phyloP scores from a whole-genome alignment of 164 flowering plant species.

The Santalum album region DNA sequence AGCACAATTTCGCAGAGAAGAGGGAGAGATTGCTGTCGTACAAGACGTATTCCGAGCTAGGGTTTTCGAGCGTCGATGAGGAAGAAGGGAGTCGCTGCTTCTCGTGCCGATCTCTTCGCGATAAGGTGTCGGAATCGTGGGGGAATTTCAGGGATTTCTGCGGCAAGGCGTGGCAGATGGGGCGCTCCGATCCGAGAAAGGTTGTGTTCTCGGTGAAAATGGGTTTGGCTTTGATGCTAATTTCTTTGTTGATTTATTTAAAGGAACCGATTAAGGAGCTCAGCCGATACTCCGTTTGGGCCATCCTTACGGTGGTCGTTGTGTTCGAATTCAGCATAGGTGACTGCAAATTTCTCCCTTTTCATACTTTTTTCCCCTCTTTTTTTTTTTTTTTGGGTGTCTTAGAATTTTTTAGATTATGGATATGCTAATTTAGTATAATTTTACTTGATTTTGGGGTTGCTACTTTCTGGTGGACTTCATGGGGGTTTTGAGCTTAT shows the following conservation, averaged over 20 bases:
- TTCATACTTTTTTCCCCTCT: neutral
- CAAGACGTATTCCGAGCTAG: constrained; percentile 5
- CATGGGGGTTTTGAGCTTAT: too few relatives aligned
- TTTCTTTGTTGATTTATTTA: neutral
- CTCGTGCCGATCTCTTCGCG: neutral
- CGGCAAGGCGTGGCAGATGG: constrained; percentile 1
- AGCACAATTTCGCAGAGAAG: constrained; percentile 18
- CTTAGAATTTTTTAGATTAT: too few relatives aligned
- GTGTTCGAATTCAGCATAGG: constrained; percentile 37
- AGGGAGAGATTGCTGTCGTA: constrained; percentile 20
- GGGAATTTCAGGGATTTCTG: neutral
- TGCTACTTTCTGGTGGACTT: too few relatives aligned
- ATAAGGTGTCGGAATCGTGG: neutral
- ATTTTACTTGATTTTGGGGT: too few relatives aligned
- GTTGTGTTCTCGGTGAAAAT: neutral
- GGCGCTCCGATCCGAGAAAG: constrained; percentile 1
- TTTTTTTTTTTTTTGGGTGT: neutral
- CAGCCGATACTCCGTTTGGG: constrained; percentile 22
- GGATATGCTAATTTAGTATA: too few relatives aligned
- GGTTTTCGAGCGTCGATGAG: neutral
- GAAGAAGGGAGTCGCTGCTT: neutral
- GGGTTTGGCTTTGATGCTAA: constrained; percentile 3
- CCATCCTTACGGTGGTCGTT: constrained; percentile 30
- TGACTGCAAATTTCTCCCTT: neutral
- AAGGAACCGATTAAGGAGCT: neutral